Percentiles rank a stretch among this genome's conserved stretches.
Evolutionary conservation across 2,329 filamentous ascomycete genomes (phyloP).

Genomic region (Sporothrix curviconia): DNA sequence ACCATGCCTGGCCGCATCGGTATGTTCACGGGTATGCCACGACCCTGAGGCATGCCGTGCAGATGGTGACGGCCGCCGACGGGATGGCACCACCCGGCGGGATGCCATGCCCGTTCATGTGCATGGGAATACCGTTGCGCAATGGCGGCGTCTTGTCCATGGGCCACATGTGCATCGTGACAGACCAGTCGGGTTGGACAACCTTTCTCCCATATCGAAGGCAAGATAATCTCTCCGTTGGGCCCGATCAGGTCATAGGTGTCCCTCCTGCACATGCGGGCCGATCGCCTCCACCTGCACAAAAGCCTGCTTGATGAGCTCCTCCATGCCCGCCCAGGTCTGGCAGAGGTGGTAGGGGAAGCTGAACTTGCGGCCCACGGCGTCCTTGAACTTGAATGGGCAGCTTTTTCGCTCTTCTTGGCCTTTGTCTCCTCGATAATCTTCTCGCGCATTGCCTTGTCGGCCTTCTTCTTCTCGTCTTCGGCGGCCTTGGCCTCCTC

Average conservation of each 20-base stretch:
- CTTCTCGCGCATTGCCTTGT: slow-evolving; percentile 48
- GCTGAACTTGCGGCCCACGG: slow-evolving; percentile 82
- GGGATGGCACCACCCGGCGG: slow-evolving; percentile 6
- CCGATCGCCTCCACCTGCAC: slow-evolving; percentile 70
- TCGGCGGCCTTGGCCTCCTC: slow-evolving; percentile 39
- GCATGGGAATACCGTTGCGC: slow-evolving; percentile 17
- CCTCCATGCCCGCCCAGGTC: slow-evolving; percentile 83
- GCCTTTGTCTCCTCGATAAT: slow-evolving; percentile 40
- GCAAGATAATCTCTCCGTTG: slow-evolving; percentile 75
- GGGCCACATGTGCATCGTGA: slow-evolving; percentile 54
- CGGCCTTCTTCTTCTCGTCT: slow-evolving; percentile 46
- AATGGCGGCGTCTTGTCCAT: slow-evolving; percentile 37
- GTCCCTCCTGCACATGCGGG: slow-evolving; percentile 67
- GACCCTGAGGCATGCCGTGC: background rate
- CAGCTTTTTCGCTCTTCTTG: slow-evolving; percentile 54
- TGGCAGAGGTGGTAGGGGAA: slow-evolving; percentile 83
- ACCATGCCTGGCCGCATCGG: slow-evolving; percentile 7
- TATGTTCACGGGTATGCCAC: slow-evolving; percentile 9
- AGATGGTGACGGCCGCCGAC: background rate
- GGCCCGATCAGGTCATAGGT: slow-evolving; percentile 76
- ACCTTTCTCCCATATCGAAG: slow-evolving; percentile 76
- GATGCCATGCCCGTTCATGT: background rate
- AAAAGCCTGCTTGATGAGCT: slow-evolving; percentile 79
- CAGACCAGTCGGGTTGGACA: slow-evolving; percentile 67
- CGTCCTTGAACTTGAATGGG: slow-evolving; percentile 89